Conservation (phyloP, 805 yeast genomes). For the Yamadazyma scolyti region DNA sequence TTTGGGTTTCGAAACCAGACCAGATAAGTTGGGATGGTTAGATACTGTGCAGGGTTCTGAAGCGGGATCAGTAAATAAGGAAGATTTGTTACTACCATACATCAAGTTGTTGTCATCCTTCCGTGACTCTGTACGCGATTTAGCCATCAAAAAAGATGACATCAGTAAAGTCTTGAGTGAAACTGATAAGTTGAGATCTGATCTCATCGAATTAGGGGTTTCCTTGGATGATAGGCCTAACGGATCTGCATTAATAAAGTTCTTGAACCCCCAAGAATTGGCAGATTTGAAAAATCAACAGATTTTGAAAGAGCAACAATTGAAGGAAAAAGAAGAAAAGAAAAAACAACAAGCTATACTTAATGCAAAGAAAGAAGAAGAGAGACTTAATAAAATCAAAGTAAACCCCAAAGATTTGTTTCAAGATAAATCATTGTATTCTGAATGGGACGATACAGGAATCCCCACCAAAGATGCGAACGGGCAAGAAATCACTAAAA, state of each 20-base stretch:
- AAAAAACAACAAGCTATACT: constrained; percentile 47
- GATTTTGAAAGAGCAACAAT: constrained; percentile 56
- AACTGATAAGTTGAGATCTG: constrained; percentile 71
- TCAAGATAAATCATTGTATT: constrained; percentile 48
- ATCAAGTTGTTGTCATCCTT: constrained; percentile 73
- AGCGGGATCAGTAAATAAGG: constrained; percentile 26
- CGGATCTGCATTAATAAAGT: constrained; percentile 80
- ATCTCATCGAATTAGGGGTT: constrained; percentile 70
- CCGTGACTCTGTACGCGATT: constrained; percentile 74
- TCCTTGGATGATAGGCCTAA: constrained; percentile 84
- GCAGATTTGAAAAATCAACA: constrained; percentile 60
- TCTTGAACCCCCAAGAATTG: constrained; percentile 67
- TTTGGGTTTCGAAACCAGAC: constrained; percentile 72
- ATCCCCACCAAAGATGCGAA: constrained; percentile 70
- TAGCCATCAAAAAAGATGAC: constrained; percentile 63
- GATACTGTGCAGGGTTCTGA: constrained; percentile 25
- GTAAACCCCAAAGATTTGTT: constrained; percentile 73
- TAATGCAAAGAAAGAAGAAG: constrained; percentile 61
- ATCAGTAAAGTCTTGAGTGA: constrained; percentile 55
- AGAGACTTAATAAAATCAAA: constrained; percentile 63
- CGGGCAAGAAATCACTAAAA: constrained; percentile 84
- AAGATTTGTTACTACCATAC: constrained; percentile 75
- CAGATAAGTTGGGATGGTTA: constrained; percentile 80
- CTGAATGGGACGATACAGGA: constrained; percentile 83
- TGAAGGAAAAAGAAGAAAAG: constrained; percentile 56